A percentile compares a stretch with the other conserved stretches of the same genome.
Conservation (phyloP, 169 alveolate genomes). For the Babesia bigemina region DNA sequence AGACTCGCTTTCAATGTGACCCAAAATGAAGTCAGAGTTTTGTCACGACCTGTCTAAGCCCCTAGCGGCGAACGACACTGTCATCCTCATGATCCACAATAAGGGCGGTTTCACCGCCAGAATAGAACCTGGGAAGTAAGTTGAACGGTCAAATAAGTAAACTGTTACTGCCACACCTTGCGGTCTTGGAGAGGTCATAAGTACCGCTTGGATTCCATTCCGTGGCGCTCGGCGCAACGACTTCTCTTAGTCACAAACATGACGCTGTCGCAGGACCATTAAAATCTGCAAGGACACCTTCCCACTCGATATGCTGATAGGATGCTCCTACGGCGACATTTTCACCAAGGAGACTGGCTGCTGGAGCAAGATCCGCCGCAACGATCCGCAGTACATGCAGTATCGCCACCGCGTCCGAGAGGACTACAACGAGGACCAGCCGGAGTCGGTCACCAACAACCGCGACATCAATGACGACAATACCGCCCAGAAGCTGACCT, state of each 20-base stretch:
- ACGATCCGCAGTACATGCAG: slow-evolving; percentile 27
- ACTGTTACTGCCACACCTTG: neutral
- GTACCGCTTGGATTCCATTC: no score
- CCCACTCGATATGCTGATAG: slow-evolving; percentile 32
- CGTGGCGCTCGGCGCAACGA: no score
- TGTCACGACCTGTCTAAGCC: slow-evolving; percentile 29
- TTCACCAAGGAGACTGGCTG: slow-evolving; percentile 40
- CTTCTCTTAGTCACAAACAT: no score
- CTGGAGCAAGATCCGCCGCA: slow-evolving; percentile 51
- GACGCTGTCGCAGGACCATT: slow-evolving; percentile 4
- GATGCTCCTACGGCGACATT: slow-evolving; percentile 48
- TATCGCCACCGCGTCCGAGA: slow-evolving; percentile 42
- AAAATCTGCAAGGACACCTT: slow-evolving; percentile 63
- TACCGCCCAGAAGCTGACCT: slow-evolving; percentile 48
- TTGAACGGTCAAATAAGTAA: neutral
- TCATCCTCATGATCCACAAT: slow-evolving; percentile 51
- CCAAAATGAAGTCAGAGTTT: slow-evolving; percentile 4
- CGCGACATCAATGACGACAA: slow-evolving; percentile 43
- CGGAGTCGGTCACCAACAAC: slow-evolving; percentile 13
- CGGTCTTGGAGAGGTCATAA: no score
- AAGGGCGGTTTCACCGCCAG: slow-evolving; percentile 51
- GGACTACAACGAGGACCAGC: slow-evolving; percentile 4
- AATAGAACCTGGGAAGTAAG: slow-evolving; percentile 53
- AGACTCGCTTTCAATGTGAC: no score
- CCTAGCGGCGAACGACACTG: slow-evolving; percentile 51